Percentiles rank a stretch among this genome's conserved stretches.
These are phyloP conservation scores for Malassezia psittaci DNA, from an alignment of 1,284 basidiomycete species.

Conservation along the genomic window DNA sequence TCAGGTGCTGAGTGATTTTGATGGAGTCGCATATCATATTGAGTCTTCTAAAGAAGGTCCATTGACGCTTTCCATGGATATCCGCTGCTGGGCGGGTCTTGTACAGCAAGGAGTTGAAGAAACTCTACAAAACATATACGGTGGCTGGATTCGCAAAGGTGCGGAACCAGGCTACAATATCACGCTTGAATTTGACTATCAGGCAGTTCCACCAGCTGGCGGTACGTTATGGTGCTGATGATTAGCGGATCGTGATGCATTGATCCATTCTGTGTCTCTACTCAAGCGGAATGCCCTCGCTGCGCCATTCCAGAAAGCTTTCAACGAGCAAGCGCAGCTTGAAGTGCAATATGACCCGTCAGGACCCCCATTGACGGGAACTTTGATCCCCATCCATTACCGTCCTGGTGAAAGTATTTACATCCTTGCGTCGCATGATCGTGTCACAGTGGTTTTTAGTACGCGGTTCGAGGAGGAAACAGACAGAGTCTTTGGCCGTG, in stretches of 20 bases:
- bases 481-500: constrained; percentile 88
- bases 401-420: constrained; percentile 89
- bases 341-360: constrained; percentile 55
- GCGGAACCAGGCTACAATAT: constrained; percentile 79
- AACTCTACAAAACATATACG: constrained; percentile 74
- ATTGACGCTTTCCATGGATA: constrained; percentile 84
- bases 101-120: constrained; percentile 74
- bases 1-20: constrained; percentile 93
- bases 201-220: constrained; percentile 64
- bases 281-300: constrained; percentile 90
- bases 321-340: constrained; percentile 72
- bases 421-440: constrained; percentile 80
- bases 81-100: constrained; percentile 86
- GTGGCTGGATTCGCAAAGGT: constrained; percentile 56
- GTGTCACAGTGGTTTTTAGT: constrained; percentile 94
- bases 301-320: constrained; percentile 85
- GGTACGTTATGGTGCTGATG: constrained; percentile 56
- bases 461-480: constrained; percentile 96
- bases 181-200: constrained; percentile 75
- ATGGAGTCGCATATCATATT: constrained; percentile 87
- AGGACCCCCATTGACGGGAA: constrained; percentile 48
- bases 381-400: constrained; percentile 79
- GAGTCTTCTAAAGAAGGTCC: constrained; percentile 63
- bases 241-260: constrained; percentile 47
- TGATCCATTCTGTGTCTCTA: constrained; percentile 72